These are phyloP conservation scores for Dunaliella sp. DNA, from an alignment of 139 green algal species.

Conservation along the genomic window DNA sequence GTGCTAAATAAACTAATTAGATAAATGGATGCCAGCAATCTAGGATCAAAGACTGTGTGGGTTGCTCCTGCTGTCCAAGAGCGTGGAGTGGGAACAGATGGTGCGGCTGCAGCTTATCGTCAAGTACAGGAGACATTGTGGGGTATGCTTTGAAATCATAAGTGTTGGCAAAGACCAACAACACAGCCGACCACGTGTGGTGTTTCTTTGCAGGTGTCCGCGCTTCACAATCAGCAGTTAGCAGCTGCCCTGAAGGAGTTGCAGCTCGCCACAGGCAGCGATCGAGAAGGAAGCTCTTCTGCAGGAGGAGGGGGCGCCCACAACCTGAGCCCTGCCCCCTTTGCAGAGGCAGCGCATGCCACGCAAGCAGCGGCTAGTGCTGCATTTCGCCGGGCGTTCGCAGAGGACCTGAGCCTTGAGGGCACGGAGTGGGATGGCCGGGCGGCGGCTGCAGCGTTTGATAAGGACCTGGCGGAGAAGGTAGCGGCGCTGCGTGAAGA, in stretches of 20 bases:
- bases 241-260: neutral
- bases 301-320: neutral
- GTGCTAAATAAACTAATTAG: too few species aligned
- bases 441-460: constrained; percentile 6
- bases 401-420: constrained; percentile 19
- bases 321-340: neutral
- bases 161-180: too few species aligned
- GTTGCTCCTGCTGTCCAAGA: too few species aligned
- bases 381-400: constrained; percentile 14
- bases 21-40: too few species aligned
- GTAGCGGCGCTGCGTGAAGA: constrained; percentile 12
- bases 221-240: constrained; percentile 22
- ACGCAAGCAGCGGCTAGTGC: neutral
- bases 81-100: too few species aligned
- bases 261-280: neutral
- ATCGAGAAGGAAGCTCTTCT: neutral
- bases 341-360: neutral
- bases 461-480: constrained; percentile 13
- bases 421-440: constrained; percentile 31
- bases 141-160: too few species aligned
- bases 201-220: neutral
- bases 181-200: too few species aligned
- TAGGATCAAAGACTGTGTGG: too few species aligned
- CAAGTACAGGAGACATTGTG: too few species aligned
- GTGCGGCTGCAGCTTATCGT: too few species aligned